phyloP scores from a whole-genome alignment of 2,329 filamentous ascomycete genomes.

The Penicillium sp. region DNA sequence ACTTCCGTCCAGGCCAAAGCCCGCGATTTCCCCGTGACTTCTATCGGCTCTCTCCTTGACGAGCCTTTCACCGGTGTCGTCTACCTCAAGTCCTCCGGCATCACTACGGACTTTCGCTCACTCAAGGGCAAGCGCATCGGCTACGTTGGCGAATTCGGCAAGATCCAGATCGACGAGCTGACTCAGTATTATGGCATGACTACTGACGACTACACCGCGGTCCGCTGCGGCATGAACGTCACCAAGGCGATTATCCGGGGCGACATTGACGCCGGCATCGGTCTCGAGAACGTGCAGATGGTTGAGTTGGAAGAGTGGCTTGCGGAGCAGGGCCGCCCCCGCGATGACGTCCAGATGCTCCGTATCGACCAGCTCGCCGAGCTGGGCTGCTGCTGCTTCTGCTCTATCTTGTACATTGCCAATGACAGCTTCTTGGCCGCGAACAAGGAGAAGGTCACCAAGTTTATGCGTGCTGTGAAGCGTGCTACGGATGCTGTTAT shows the following conservation, averaged over 20 bases:
- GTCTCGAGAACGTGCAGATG: slow-evolving; percentile 82
- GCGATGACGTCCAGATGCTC: slow-evolving; percentile 75
- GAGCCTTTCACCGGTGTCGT: slow-evolving; percentile 80
- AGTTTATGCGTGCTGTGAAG: slow-evolving; percentile 75
- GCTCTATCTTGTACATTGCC: slow-evolving; percentile 77
- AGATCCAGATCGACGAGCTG: slow-evolving; percentile 81
- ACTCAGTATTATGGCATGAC: slow-evolving; percentile 77
- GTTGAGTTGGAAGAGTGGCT: slow-evolving; percentile 81
- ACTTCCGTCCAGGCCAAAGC: slow-evolving; percentile 64
- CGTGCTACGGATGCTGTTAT: slow-evolving; percentile 74
- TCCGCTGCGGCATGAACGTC: slow-evolving; percentile 82
- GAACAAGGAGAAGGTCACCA: slow-evolving; percentile 66
- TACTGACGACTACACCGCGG: slow-evolving; percentile 71
- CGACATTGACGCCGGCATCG: slow-evolving; percentile 73
- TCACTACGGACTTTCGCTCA: slow-evolving; percentile 73
- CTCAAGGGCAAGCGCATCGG: slow-evolving; percentile 77
- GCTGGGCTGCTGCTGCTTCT: slow-evolving; percentile 83
- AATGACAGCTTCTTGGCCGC: slow-evolving; percentile 71
- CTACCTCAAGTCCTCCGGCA: slow-evolving; percentile 73
- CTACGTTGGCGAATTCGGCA: slow-evolving; percentile 80
- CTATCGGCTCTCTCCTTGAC: slow-evolving; percentile 74
- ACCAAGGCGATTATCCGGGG: slow-evolving; percentile 74
- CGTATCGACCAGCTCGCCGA: slow-evolving; percentile 80
- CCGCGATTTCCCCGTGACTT: slow-evolving; percentile 71
- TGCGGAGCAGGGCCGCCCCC: slow-evolving; percentile 62